Evolutionary conservation across 352 stramenopile genomes (phyloP).

Genomic region (Phytophthora pisi): DNA sequence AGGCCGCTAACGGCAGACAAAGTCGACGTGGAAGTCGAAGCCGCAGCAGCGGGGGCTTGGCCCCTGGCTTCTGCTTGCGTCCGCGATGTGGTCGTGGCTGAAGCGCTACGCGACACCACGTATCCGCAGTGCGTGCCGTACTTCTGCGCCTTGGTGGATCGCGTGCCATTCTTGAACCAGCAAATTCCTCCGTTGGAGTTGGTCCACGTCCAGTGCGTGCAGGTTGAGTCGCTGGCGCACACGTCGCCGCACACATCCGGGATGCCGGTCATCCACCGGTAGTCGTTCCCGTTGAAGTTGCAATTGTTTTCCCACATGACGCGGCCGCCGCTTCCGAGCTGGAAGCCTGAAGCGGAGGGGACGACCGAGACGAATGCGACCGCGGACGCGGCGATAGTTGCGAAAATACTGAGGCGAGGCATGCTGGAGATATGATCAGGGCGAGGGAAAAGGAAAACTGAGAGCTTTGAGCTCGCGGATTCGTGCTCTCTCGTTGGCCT

Average conservation of each 20-base stretch:
- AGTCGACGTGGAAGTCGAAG: not conserved
- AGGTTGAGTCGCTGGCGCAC: conserved; percentile 36
- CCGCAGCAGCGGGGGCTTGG: not conserved
- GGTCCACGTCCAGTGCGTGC: conserved; percentile 53
- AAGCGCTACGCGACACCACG: conserved; percentile 32
- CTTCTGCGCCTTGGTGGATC: conserved; percentile 22
- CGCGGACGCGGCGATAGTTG: conserved; percentile 14
- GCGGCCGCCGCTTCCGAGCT: conserved; percentile 27
- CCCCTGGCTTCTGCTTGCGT: conserved; percentile 8
- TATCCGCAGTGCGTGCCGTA: conserved; percentile 44
- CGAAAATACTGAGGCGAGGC: conserved; percentile 11
- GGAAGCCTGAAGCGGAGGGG: conserved; percentile 17
- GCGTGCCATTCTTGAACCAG: conserved; percentile 46
- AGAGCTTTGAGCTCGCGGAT: not conserved
- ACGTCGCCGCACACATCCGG: conserved; percentile 40
- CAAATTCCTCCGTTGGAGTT: conserved; percentile 41
- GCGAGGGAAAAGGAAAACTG: conserved; percentile 12
- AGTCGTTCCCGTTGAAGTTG: conserved; percentile 42
- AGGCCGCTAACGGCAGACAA: conserved; percentile 36
- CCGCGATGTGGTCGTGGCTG: too few species aligned
- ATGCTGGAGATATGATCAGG: conserved; percentile 15
- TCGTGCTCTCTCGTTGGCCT: conserved; percentile 1
- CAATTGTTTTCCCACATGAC: conserved; percentile 54
- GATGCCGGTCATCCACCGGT: conserved; percentile 30
- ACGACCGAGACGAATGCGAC: conserved; percentile 12